These are phyloP conservation scores for Pseudogymnoascus sp. DNA, from an alignment of 2,329 filamentous ascomycete genomes.

Conservation along the genomic window DNA sequence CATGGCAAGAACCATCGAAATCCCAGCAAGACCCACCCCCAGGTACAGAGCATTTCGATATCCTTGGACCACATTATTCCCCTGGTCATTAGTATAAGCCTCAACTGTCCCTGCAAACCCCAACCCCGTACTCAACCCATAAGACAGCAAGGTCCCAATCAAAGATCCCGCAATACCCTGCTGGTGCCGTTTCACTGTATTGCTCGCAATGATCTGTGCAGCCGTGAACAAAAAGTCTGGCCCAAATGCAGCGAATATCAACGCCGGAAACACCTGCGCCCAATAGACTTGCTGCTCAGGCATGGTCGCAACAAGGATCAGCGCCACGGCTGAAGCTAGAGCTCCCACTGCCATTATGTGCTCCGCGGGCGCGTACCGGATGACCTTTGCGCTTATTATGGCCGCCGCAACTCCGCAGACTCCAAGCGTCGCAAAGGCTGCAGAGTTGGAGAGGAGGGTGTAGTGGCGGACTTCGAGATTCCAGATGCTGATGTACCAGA, in stretches of 20 bases:
- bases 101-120: slow-evolving; percentile 39
- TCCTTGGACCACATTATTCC: slow-evolving; percentile 26
- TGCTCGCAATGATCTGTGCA: slow-evolving; percentile 46
- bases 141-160: slow-evolving; percentile 39
- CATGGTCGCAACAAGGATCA: slow-evolving; percentile 19
- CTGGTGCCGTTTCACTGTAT: slow-evolving; percentile 39
- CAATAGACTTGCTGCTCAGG: slow-evolving; percentile 17
- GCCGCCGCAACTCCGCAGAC: not conserved
- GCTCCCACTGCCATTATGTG: not conserved
- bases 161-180: slow-evolving; percentile 45
- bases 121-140: slow-evolving; percentile 36
- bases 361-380: not conserved
- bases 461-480: not conserved
- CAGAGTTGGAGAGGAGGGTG: not conserved
- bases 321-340: not conserved
- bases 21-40: slow-evolving; percentile 30
- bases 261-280: slow-evolving; percentile 12
- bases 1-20: slow-evolving; percentile 31
- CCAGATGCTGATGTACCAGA: not conserved
- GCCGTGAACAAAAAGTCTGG: slow-evolving; percentile 44
- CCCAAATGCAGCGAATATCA: slow-evolving; percentile 28
- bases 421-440: not conserved
- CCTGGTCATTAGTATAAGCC: slow-evolving; percentile 15
- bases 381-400: not conserved
- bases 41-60: slow-evolving; percentile 37